These are phyloP conservation scores for Paramecium octaurelia DNA, from an alignment of 73 alveolate species.

Conservation along the genomic window DNA sequence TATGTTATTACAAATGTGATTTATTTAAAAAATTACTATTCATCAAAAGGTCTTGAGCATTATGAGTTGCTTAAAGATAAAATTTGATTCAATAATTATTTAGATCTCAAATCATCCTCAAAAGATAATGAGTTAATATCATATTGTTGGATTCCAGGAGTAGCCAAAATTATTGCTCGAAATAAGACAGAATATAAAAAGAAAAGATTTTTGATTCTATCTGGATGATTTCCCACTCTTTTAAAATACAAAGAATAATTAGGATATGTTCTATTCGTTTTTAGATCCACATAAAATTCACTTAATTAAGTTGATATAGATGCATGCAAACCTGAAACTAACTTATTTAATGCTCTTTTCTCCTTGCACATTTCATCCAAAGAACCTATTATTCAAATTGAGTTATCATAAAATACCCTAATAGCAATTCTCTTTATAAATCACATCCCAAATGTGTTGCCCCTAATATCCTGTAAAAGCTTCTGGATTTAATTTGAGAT, in stretches of 20 bases:
- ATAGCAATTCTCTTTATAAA: constrained; percentile 89
- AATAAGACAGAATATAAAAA: constrained; percentile 82
- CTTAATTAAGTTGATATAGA: constrained; percentile 83
- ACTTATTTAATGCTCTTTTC: constrained; percentile 81
- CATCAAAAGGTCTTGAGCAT: constrained; percentile 76
- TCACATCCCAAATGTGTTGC: constrained; percentile 91
- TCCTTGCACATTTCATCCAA: constrained; percentile 78
- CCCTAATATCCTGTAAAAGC: constrained; percentile 93
- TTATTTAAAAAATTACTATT: constrained; percentile 60
- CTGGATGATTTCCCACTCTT: constrained; percentile 84
- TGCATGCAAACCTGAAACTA: constrained; percentile 84
- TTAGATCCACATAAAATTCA: constrained; percentile 71
- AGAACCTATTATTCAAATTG: not conserved
- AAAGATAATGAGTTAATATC: constrained; percentile 77
- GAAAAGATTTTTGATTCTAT: constrained; percentile 81
- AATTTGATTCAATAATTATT: constrained; percentile 68
- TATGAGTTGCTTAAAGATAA: constrained; percentile 55
- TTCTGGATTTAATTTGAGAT: constrained; percentile 86
- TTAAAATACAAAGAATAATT: constrained; percentile 77
- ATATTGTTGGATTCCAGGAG: constrained; percentile 65
- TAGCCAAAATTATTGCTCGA: constrained; percentile 81
- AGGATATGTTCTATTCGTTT: constrained; percentile 67
- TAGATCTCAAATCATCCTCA: constrained; percentile 73
- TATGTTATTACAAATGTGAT: not conserved
- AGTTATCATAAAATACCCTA: not conserved